These are phyloP conservation scores for Corniculantispora saksenae DNA, from an alignment of 2,329 filamentous ascomycete species.

Conservation along the genomic window DNA sequence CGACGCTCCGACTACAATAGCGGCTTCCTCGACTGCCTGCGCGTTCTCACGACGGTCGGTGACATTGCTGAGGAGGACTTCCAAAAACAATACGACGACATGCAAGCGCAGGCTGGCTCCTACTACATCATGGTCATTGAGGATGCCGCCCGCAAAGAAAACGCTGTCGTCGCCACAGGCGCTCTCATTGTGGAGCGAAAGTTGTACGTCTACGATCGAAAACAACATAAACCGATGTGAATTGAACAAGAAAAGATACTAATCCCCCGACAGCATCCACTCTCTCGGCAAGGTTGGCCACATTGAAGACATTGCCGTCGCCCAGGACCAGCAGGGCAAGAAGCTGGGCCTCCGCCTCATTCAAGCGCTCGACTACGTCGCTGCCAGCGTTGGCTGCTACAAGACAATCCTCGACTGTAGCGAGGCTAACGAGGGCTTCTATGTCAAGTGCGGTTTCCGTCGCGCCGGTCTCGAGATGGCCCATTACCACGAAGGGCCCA, in stretches of 20 bases:
- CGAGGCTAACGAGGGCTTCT: constrained; percentile 95
- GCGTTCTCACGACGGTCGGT: constrained; percentile 89
- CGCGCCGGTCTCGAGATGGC: constrained; percentile 94
- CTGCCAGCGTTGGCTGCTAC: constrained; percentile 88
- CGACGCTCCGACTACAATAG: constrained; percentile 73
- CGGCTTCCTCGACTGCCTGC: constrained; percentile 88
- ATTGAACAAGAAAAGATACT: constrained; percentile 5
- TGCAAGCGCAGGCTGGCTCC: constrained; percentile 66
- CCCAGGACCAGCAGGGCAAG: constrained; percentile 95
- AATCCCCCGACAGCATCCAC: constrained; percentile 62
- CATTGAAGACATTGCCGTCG: constrained; percentile 96
- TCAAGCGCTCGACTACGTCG: constrained; percentile 87
- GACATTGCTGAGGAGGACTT: constrained; percentile 77
- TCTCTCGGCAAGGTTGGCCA: constrained; percentile 83
- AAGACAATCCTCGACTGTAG: constrained; percentile 97
- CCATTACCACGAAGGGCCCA: constrained; percentile 75
- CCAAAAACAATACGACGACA: constrained; percentile 79
- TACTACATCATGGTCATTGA: constrained; percentile 89
- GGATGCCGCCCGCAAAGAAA: constrained; percentile 59
- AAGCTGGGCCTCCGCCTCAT: constrained; percentile 92
- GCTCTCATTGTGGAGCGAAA: constrained; percentile 91
- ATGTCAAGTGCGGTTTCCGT: constrained; percentile 95
- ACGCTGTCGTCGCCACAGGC: constrained; percentile 83
- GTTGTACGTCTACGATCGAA: constrained; percentile 61
- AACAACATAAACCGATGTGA: constrained; percentile 20